Evolutionary conservation across 352 stramenopile species (phyloP), one percentile per base, ranked within the genome.

Genomic region (Phytophthora chlamydospora): DNA sequence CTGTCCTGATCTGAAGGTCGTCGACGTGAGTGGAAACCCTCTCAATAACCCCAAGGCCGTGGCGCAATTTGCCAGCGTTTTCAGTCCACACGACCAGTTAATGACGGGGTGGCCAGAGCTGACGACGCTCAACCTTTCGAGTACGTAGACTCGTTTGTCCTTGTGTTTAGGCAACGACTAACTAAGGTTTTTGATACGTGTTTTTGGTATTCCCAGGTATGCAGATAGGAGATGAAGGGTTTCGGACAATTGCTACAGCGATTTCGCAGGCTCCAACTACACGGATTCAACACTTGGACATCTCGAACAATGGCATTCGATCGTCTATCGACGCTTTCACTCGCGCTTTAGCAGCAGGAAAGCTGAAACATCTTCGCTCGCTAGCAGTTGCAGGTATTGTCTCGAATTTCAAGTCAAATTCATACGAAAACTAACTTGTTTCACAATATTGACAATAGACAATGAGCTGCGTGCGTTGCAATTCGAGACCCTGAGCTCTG

Each of bases 401-500:
- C 24, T 29, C 4, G 24, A 29, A 29, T 29, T 29, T 29, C 24
- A 29, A 4, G 24, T 29, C 24, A 29, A 29, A 29, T 6, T 29
- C 4, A 3, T 3, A 6, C 24, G 24, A 29, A 29, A 27, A n/a
- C 24, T 45, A 29, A 49, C 32, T 43, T 16, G n/a, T 33, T 17
- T 40, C 16, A 17, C 9, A 36, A 24, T 55, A 8, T n/a, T 52
- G 16, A 56, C 9, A 29, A 42, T 31, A 83, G 74, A 68, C n/a
- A 84, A 84, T n/a, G 54, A 62, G 5, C 31, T 84, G 38, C 47
- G 46, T 7, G 32, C 69, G 4, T 49, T 84, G 13, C 72, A 77
- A 31, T 74, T 84, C n/a, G 69, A 77, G 14, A 31, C 53, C 6
- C 16, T 84, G 13, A 42, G 61, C 16, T 61, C 58, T 21, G 43